phyloP scores from a whole-genome alignment of 305 asterid genomes.

The Fraxinus sp. region DNA sequence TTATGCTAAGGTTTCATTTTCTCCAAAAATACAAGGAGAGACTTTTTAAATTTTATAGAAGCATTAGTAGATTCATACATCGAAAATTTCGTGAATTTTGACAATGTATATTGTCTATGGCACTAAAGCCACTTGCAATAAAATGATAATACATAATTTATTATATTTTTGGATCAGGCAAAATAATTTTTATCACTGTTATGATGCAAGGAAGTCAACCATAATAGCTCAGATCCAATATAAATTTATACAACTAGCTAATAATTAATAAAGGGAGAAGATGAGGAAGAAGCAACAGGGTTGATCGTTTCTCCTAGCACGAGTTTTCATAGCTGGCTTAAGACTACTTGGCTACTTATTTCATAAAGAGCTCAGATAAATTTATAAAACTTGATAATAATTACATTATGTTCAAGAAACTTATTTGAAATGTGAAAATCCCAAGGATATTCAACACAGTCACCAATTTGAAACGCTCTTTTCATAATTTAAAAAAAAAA shows the following conservation, averaged over 20 bases:
- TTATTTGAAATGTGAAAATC: background rate
- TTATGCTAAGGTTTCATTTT: background rate
- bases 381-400: background rate
- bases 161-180: background rate
- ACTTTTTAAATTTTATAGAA: background rate
- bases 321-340: background rate
- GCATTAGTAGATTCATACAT: background rate
- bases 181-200: background rate
- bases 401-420: background rate
- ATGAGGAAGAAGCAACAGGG: constrained; percentile 5
- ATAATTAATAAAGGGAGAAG: background rate
- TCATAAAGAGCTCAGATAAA: background rate
- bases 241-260: background rate
- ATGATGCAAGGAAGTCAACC: background rate
- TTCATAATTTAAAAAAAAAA: background rate
- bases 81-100: background rate
- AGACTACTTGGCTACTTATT: background rate
- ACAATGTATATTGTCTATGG: background rate
- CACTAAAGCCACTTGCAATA: background rate
- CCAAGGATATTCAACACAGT: background rate
- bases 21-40: background rate
- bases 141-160: background rate
- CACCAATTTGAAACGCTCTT: background rate
- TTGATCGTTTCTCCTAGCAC: background rate
- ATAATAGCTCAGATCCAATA: background rate